A percentile compares a stretch with the other conserved stretches of the same genome.
phyloP scores from a whole-genome alignment of 176 grass and related monocot genomes.

The barley (Hordeum vulgare) region DNA sequence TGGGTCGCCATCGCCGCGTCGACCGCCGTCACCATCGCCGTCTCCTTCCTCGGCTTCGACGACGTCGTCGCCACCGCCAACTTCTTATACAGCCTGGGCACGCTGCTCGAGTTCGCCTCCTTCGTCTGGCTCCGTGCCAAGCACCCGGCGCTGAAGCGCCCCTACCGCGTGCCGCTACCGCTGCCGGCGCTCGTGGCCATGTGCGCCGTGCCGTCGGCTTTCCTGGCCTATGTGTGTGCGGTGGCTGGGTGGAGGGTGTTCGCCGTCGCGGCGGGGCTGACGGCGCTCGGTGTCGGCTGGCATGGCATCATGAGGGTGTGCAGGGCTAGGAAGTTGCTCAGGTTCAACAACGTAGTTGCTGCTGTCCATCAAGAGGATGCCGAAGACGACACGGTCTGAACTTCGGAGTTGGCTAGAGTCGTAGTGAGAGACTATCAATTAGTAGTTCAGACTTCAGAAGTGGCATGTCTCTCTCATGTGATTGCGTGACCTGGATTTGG shows the following conservation, averaged over 20 bases:
- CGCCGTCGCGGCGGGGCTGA: background rate
- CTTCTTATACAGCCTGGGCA: slow-evolving; percentile 37
- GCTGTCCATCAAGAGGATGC: background rate
- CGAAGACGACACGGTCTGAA: background rate
- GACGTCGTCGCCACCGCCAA: slow-evolving; percentile 41
- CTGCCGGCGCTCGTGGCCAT: slow-evolving; percentile 12
- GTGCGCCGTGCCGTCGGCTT: slow-evolving; percentile 20
- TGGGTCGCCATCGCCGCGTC: background rate
- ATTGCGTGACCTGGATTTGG: background rate
- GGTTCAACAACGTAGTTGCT: slow-evolving; percentile 19
- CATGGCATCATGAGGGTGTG: slow-evolving; percentile 29
- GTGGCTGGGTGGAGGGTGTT: slow-evolving; percentile 21
- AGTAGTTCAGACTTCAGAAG: background rate
- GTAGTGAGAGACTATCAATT: background rate
- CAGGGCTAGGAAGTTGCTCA: slow-evolving; percentile 29
- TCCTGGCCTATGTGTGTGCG: background rate
- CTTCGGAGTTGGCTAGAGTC: background rate
- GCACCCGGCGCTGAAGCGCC: slow-evolving; percentile 14
- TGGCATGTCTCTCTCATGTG: background rate
- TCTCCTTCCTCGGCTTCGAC: slow-evolving; percentile 5
- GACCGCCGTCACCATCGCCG: background rate
- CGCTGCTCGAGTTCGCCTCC: slow-evolving; percentile 23
- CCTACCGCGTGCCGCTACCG: slow-evolving; percentile 33
- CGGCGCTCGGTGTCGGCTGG: background rate
- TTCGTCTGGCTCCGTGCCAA: slow-evolving; percentile 16